Percentiles rank a stretch among this genome's conserved stretches.
These are phyloP conservation scores for Nicotiana otophora DNA, from an alignment of 257 asterid species.

Conservation along the genomic window DNA sequence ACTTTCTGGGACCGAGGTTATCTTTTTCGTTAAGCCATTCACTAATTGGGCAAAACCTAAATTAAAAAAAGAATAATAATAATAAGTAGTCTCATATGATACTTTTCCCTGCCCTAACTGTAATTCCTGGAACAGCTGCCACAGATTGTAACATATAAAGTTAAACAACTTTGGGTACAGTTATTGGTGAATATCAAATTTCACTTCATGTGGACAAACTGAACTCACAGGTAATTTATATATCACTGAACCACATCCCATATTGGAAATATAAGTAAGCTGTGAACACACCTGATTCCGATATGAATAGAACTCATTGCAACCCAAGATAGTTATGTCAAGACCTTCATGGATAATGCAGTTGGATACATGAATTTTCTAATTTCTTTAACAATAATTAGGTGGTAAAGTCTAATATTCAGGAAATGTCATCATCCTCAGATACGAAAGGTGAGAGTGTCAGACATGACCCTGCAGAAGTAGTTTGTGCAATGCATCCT, in stretches of 20 bases:
- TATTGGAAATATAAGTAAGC: not conserved
- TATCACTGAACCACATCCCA: not conserved
- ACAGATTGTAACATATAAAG: not conserved
- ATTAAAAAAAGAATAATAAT: no score
- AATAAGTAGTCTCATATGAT: not conserved
- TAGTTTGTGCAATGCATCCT: conserved; percentile 58
- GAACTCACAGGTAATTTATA: not conserved
- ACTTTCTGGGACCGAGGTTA: not conserved
- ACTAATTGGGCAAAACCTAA: not conserved
- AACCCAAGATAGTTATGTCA: conserved; percentile 79
- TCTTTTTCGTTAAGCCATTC: not conserved
- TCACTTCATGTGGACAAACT: not conserved
- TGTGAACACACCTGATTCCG: conserved; percentile 59
- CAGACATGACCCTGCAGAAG: conserved; percentile 66
- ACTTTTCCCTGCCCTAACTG: not conserved
- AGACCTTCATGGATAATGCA: conserved; percentile 67
- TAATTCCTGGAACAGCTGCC: conserved; percentile 1
- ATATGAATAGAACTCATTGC: conserved; percentile 92
- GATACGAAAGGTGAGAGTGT: conserved; percentile 13
- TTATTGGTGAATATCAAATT: not conserved
- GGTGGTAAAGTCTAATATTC: not conserved
- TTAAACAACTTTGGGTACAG: not conserved
- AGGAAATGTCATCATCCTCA: not conserved
- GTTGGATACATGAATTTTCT: not conserved
- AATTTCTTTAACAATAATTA: not conserved